Base-by-base conservation (phyloP, 2,329 filamentous ascomycete genomes). In the Fusarium armeniacum region DNA sequence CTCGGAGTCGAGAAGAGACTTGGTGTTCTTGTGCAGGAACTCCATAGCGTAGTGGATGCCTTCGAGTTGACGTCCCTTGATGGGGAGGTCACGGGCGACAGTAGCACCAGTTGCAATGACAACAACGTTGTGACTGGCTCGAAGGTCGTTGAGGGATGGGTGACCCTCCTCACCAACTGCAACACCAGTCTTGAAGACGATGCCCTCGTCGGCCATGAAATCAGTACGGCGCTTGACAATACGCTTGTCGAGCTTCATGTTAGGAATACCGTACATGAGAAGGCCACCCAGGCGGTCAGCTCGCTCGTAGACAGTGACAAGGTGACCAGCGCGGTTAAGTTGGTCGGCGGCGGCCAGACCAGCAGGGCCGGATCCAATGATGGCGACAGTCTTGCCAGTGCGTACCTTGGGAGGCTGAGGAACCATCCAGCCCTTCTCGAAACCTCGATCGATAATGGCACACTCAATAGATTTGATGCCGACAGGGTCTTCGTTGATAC, bases 161-260 rank as follows among this genome's bases (percentile, higher is more conserved):
- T 81, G 73, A 52, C 90, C 86, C 51, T 91, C 89, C 69, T 96
- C 91, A 46, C 94, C 95, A 73, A 98, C 87, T 36, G 90, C 83
- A 58, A 93, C 89, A 65, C 90, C 89, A 33, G 92, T 92, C 81
- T 93, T 89, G 83, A 97, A 97, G 53, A 87, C 86, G 77, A 98
- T 83, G 50, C 95, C 95, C 82, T 98, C 95, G 5, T 90, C 88
- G 57, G 92, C 93, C 93, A 98, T 95, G 81, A 98, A 94, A 81
- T 98, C 93, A 50, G 96, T 94, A 80, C 95, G 92, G 54, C 95
- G 92, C 86, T 98, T 95, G 65, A 98, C 95, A 69, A 98, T 90
- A 78, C 93, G 93, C 87, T 98, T 98, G 84, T 98, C 95, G 43
- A 98, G 91, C 86, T 98, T 98, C 95, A 98, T 98, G 86, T 98